Percentiles rank a stretch among this genome's conserved stretches.
These are phyloP conservation scores for Nicotiana attenuata DNA, from an alignment of 257 asterid species.

Conservation along the genomic window DNA sequence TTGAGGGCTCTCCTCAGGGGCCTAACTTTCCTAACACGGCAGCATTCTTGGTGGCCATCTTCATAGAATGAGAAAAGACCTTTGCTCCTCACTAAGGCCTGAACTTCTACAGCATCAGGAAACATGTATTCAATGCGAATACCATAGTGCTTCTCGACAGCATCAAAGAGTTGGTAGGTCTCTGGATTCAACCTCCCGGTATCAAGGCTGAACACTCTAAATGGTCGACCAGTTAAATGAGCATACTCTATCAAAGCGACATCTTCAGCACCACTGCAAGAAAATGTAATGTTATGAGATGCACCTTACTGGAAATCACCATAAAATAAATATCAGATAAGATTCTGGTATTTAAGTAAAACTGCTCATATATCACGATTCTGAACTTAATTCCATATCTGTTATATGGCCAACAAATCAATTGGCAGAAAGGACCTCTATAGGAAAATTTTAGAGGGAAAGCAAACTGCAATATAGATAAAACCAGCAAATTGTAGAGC, in stretches of 20 bases:
- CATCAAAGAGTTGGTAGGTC: conserved; percentile 63
- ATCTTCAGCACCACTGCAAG: conserved; percentile 84
- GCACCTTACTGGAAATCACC: no score
- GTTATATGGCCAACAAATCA: no score
- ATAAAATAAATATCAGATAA: no score
- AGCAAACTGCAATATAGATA: no score
- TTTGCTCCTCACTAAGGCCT: conserved; percentile 67
- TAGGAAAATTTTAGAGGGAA: not conserved
- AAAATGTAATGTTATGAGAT: no score
- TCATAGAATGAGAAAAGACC: conserved; percentile 89
- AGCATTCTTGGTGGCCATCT: conserved; percentile 93
- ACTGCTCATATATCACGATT: no score
- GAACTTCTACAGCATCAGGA: conserved; percentile 78
- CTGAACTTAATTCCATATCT: no score
- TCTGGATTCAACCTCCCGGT: conserved; percentile 86
- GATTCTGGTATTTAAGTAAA: no score
- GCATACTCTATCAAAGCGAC: conserved; percentile 86
- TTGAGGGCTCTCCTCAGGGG: conserved; percentile 74
- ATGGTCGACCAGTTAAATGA: conserved; percentile 70
- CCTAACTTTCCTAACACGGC: conserved; percentile 80
- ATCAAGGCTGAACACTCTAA: conserved; percentile 81
- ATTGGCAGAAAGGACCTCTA: not conserved
- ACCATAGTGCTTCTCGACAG: conserved; percentile 69
- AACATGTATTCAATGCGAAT: conserved; percentile 83
- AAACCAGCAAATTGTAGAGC: no score